Percentiles rank a stretch among this genome's conserved stretches.
phyloP scores from a whole-genome alignment of 2,329 filamentous ascomycete species.

The Helotiales sp. region DNA sequence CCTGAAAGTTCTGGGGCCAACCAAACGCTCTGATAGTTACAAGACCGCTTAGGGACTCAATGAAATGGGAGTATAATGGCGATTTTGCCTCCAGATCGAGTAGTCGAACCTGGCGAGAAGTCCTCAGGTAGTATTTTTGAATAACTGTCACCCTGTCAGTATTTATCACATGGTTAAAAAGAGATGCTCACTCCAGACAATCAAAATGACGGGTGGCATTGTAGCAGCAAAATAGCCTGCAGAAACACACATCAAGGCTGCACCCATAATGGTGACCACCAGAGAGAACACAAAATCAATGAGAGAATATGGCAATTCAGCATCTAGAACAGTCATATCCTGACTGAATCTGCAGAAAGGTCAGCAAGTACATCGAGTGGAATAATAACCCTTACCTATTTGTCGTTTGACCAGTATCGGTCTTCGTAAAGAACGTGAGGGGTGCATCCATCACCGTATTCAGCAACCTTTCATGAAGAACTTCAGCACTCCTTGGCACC shows the following conservation, averaged over 20 bases:
- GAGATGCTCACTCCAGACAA: constrained; percentile 20
- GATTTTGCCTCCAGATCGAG: constrained; percentile 47
- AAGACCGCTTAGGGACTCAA: constrained; percentile 46
- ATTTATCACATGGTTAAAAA: not conserved
- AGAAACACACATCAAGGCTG: constrained; percentile 35
- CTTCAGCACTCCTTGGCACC: constrained; percentile 50
- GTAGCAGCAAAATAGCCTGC: constrained; percentile 42
- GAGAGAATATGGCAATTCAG: constrained; percentile 25
- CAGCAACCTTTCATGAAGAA: constrained; percentile 49
- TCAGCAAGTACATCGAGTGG: not conserved
- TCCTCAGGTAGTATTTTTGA: constrained; percentile 48
- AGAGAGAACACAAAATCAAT: constrained; percentile 13
- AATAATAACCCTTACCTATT: constrained; percentile 18
- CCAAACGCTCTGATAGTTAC: constrained; percentile 42
- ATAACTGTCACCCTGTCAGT: constrained; percentile 12
- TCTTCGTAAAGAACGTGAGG: constrained; percentile 33
- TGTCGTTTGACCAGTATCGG: constrained; percentile 23
- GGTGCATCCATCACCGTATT: constrained; percentile 45
- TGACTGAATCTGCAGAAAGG: constrained; percentile 21
- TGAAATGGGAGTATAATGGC: constrained; percentile 49
- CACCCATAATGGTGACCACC: constrained; percentile 43
- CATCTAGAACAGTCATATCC: constrained; percentile 29
- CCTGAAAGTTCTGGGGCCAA: not conserved
- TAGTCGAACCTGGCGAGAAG: constrained; percentile 50
- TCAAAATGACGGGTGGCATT: constrained; percentile 39